Evolutionary conservation across 352 stramenopile genomes (phyloP), one percentile per base, ranked within the genome.

Genomic region (Phytophthora crassamura): DNA sequence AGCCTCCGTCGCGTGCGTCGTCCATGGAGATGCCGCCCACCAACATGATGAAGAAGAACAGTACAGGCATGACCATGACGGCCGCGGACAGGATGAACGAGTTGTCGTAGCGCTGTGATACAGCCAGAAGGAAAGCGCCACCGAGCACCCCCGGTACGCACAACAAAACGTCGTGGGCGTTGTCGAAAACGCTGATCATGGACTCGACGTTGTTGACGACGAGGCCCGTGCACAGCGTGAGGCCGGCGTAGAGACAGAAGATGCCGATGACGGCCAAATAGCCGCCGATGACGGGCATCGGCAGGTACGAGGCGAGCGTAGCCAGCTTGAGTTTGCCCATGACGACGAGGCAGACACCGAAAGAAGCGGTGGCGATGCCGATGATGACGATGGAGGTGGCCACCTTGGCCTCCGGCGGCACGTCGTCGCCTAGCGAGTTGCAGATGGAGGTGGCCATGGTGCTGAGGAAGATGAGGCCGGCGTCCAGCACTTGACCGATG

Each of bases 251-350:
- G 0, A 98, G 16, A 69, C 92, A 98, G 67, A 99, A 99, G 43
- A 98, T 96, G 15, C 98, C 97, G 60, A 98, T 98, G 71, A 97
- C 98, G 4, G 96, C 97, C 22, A 99, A 71, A 77, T 99, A 99
- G 22, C 98, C 98, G n/a, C 95, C 97, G 35, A 99, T 85, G 2
- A 99, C 98, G 22, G 91, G 95, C 69, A 98, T 98, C 2, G 98
- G 98, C 45, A 99, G 70, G 64, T 99, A 96, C 59, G 97, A 97
- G 20, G 98, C 96, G 25, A 98, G 88, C 0, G 84, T 84, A 5
- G 97, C 98, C 30, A 99, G 80, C 68, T 88, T 88, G 39, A 98
- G 84, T 53, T 86, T 89, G 0, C 96, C 97, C 62, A 99, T 89
- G 10, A 97, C 61, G 6, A 99, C 88, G 33, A 99, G 86, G 15